Evolutionary conservation across 305 asterid species (phyloP).

Genomic region (Rubia occidens): DNA sequence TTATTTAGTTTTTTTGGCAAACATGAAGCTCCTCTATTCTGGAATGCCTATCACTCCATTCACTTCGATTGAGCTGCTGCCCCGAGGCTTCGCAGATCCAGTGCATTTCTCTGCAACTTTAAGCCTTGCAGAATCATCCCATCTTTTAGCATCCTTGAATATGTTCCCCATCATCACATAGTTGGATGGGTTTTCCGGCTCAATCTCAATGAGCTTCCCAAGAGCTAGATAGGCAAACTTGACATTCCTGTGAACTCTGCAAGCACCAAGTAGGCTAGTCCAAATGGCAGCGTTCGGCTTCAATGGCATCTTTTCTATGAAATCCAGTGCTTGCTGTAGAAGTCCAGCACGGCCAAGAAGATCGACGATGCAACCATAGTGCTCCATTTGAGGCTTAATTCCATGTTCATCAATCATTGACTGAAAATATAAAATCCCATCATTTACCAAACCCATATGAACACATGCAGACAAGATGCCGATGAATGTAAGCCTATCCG

Average conservation of each 20-base stretch:
- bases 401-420: conserved; percentile 40
- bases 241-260: conserved; percentile 54
- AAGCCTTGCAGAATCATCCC: conserved; percentile 56
- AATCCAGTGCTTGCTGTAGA: conserved; percentile 58
- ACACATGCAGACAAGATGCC: conserved; percentile 74
- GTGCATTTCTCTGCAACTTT: conserved; percentile 61
- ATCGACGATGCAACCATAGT: conserved; percentile 81
- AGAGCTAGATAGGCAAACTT: conserved; percentile 59
- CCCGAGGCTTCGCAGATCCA: conserved; percentile 56
- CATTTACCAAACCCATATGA: conserved; percentile 60
- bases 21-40: conserved; percentile 28
- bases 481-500: conserved; percentile 62
- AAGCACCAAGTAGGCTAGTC: conserved; percentile 64
- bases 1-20: no score
- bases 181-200: conserved; percentile 61
- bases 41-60: conserved; percentile 50
- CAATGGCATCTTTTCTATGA: conserved; percentile 52
- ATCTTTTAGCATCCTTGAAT: conserved; percentile 58
- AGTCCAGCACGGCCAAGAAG: conserved; percentile 63
- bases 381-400: conserved; percentile 57
- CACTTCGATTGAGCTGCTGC: conserved; percentile 55
- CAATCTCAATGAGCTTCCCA: conserved; percentile 55
- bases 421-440: conserved; percentile 45
- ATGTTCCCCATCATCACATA: conserved; percentile 68
- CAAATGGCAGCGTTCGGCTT: conserved; percentile 57